A percentile compares a stretch with the other conserved stretches of the same genome.
Evolutionary conservation across 208 protist genomes (phyloP).

Genomic region (Wallacemonas sp.): DNA sequence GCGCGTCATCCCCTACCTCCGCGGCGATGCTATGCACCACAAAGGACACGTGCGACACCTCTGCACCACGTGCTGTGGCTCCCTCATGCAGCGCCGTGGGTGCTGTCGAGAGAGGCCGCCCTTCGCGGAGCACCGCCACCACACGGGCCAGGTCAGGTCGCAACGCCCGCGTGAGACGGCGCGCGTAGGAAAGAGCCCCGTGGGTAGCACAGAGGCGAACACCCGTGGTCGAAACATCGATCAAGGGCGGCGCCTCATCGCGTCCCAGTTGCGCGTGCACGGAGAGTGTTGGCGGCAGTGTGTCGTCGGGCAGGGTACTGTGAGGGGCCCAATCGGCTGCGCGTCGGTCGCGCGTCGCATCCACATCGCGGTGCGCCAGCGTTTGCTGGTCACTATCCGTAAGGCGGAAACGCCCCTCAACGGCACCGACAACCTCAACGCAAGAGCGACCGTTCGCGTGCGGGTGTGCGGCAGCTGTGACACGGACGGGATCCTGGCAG

Average conservation of each 20-base stretch:
- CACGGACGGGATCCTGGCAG: neutral
- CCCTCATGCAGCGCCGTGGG: too few species aligned
- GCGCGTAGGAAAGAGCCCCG: neutral
- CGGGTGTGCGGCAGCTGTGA: neutral
- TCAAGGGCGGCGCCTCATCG: too few species aligned
- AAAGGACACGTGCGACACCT: neutral
- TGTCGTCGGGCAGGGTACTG: too few species aligned
- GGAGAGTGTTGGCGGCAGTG: too few species aligned
- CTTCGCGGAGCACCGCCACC: neutral
- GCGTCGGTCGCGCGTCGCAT: neutral
- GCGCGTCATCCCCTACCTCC: neutral
- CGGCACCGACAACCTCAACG: neutral
- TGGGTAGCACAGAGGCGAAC: slow-evolving; percentile 6
- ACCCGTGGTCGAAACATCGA: neutral
- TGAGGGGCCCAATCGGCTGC: neutral
- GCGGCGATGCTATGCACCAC: slow-evolving; percentile 1
- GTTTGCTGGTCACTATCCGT: neutral
- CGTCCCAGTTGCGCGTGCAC: too few species aligned
- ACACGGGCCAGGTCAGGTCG: neutral
- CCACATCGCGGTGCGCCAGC: neutral
- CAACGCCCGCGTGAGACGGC: neutral
- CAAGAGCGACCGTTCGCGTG: neutral
- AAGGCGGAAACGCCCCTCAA: neutral
- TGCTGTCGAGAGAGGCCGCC: too few species aligned
- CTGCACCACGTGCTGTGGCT: too few species aligned